Conservation (phyloP, 2,329 filamentous ascomycete species). For the Dichotomopilus funicola region DNA sequence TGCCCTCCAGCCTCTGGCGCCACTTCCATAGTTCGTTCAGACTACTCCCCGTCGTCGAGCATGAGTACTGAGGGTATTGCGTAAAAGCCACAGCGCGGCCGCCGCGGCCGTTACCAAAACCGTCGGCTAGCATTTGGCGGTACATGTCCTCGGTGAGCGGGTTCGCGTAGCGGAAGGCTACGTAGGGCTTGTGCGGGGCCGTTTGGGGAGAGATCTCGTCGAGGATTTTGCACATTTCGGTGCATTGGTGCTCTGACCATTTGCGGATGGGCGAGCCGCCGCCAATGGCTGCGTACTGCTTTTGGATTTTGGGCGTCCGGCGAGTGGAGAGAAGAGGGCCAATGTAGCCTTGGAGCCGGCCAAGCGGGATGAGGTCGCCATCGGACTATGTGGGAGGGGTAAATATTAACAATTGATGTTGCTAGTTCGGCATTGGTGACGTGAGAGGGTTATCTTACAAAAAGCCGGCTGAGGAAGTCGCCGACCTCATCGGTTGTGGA, state of each 20-base stretch:
- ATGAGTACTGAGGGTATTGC: constrained; percentile 97
- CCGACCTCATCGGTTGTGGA: constrained; percentile 82
- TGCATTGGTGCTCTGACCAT: constrained; percentile 92
- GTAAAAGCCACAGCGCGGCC: constrained; percentile 94
- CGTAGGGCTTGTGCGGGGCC: constrained; percentile 93
- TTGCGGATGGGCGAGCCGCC: constrained; percentile 97
- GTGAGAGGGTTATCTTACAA: constrained; percentile 52
- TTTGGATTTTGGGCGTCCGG: constrained; percentile 90
- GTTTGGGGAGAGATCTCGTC: constrained; percentile 88
- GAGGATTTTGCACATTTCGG: constrained; percentile 95
- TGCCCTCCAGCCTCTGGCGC: constrained; percentile 80
- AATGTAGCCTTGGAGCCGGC: constrained; percentile 81
- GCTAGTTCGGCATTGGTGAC: background rate
- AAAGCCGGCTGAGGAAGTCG: constrained; percentile 82
- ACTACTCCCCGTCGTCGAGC: constrained; percentile 92
- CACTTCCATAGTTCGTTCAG: constrained; percentile 98
- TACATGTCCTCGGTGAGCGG: constrained; percentile 96
- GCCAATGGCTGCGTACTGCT: constrained; percentile 92
- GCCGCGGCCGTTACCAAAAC: constrained; percentile 83
- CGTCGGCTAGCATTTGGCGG: constrained; percentile 71
- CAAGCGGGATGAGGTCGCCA: constrained; percentile 90
- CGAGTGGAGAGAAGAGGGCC: constrained; percentile 80
- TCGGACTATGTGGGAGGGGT: constrained; percentile 58
- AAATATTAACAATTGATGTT: background rate
- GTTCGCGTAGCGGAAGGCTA: constrained; percentile 91